Evolutionary conservation across 108 stramenopile species (phyloP).

Genomic region (Mediolabrus comicus): DNA sequence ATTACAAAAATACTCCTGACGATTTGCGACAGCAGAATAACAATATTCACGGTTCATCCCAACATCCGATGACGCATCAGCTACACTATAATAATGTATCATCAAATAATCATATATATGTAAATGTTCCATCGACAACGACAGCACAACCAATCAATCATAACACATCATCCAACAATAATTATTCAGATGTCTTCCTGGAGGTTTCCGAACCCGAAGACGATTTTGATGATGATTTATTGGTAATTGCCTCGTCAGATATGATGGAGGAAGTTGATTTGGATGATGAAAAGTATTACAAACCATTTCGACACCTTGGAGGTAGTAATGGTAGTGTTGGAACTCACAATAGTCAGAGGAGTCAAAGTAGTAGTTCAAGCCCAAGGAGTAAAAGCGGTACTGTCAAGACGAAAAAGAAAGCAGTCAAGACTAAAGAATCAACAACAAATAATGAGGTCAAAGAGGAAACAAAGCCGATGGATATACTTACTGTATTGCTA

Average conservation of each 20-base stretch:
- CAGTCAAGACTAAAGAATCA: background rate
- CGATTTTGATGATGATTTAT: slow-evolving; percentile 37
- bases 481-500: slow-evolving; percentile 31
- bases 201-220: slow-evolving; percentile 36
- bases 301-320: slow-evolving; percentile 29
- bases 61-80: background rate
- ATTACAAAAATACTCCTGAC: background rate
- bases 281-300: slow-evolving; percentile 38
- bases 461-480: slow-evolving; percentile 16
- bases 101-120: slow-evolving; percentile 4
- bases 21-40: background rate
- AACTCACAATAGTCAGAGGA: background rate
- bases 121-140: slow-evolving; percentile 4
- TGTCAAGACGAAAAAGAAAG: background rate
- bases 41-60: background rate
- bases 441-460: background rate
- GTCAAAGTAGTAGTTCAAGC: background rate
- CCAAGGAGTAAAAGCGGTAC: background rate
- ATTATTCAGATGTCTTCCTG: slow-evolving; percentile 3
- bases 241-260: slow-evolving; percentile 17
- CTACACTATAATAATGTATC: background rate
- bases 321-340: background rate
- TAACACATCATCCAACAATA: background rate
- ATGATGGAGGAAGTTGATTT: slow-evolving; percentile 3
- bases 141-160: background rate